phyloP scores from a whole-genome alignment of 352 stramenopile genomes.

The Phytopythium oedochilum region DNA sequence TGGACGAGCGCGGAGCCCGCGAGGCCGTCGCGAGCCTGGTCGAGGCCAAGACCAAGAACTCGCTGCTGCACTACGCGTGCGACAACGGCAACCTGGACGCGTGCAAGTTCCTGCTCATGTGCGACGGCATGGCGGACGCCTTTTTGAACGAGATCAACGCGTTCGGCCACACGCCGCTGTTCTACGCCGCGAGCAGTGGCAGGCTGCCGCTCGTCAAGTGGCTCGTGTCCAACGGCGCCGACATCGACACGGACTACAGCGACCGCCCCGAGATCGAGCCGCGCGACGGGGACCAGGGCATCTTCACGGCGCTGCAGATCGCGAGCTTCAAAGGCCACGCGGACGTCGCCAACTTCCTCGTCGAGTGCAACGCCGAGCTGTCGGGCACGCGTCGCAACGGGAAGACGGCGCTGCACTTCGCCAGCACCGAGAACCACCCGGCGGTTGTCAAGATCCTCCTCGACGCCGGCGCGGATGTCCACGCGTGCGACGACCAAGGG shows the following conservation, averaged over 20 bases:
- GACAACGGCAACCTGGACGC: constrained; percentile 80
- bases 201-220: constrained; percentile 77
- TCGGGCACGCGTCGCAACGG: constrained; percentile 57
- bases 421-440: constrained; percentile 53
- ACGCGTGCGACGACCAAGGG: constrained; percentile 52
- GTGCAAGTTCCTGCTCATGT: constrained; percentile 81
- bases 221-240: constrained; percentile 78
- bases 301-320: constrained; percentile 80
- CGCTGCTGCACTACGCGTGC: constrained; percentile 74
- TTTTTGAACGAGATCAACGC: constrained; percentile 76
- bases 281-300: constrained; percentile 51
- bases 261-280: constrained; percentile 40
- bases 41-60: constrained; percentile 67
- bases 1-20: constrained; percentile 11
- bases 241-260: constrained; percentile 83
- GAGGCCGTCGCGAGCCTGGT: constrained; percentile 34
- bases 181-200: constrained; percentile 73
- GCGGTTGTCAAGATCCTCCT: constrained; percentile 61
- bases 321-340: constrained; percentile 71
- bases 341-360: constrained; percentile 65
- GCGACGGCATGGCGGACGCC: constrained; percentile 38
- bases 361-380: constrained; percentile 80
- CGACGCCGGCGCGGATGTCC: constrained; percentile 60
- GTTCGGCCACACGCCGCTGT: constrained; percentile 75
- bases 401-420: constrained; percentile 74